These are phyloP conservation scores for Sordariomycetes sp. DNA, from an alignment of 2,329 filamentous ascomycete genomes.

Conservation along the genomic window DNA sequence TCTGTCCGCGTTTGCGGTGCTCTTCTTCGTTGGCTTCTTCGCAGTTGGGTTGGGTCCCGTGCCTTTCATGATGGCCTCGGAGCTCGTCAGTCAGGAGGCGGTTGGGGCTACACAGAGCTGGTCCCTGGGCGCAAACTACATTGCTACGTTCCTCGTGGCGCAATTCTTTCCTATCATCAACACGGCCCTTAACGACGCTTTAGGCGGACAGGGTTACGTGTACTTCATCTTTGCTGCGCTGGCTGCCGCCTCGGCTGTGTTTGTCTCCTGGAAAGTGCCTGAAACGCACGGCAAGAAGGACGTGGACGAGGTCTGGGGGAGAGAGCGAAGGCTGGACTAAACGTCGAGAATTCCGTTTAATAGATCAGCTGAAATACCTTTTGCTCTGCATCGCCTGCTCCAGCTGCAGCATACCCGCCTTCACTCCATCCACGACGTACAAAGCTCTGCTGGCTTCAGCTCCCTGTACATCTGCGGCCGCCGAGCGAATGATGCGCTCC, in stretches of 20 bases:
- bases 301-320: constrained; percentile 85
- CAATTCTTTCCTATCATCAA: constrained; percentile 93
- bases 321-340: constrained; percentile 45
- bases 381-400: constrained; percentile 42
- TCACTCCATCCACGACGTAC: constrained; percentile 72
- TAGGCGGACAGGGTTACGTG: constrained; percentile 68
- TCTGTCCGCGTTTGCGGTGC: constrained; percentile 70
- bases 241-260: constrained; percentile 58
- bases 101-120: constrained; percentile 88
- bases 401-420: constrained; percentile 56
- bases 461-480: constrained; percentile 56
- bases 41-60: constrained; percentile 87
- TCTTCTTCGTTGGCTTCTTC: constrained; percentile 83
- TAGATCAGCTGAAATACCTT: constrained; percentile 20
- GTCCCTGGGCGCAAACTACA: constrained; percentile 78
- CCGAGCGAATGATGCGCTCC: constrained; percentile 64
- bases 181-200: constrained; percentile 51
- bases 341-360: background rate
- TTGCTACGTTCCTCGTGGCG: constrained; percentile 83
- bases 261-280: constrained; percentile 67
- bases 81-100: constrained; percentile 82
- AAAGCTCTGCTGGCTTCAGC: constrained; percentile 44
- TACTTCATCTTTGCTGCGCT: constrained; percentile 86
- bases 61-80: constrained; percentile 87
- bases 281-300: constrained; percentile 83